Evolutionary conservation across 352 stramenopile genomes (phyloP).

Genomic region (Globisporangium viniferum): DNA sequence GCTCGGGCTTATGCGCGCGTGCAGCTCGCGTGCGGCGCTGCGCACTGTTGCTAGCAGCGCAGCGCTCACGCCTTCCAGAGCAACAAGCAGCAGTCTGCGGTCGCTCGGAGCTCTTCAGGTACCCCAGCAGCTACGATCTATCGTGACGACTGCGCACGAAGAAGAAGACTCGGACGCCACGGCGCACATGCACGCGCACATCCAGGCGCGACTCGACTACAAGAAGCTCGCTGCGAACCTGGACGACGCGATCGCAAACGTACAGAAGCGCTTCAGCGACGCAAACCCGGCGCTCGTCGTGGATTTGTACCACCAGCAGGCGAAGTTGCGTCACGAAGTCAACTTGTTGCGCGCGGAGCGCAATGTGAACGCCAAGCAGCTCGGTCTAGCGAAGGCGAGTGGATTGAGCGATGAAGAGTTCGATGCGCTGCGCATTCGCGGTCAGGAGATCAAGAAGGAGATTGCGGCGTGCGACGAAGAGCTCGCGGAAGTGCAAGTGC

Average conservation of each 20-base stretch:
- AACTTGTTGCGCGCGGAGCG: slow-evolving; percentile 66
- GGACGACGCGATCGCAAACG: slow-evolving; percentile 51
- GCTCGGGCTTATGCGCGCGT: slow-evolving; percentile 5
- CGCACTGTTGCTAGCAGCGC: background rate
- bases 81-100: background rate
- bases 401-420: slow-evolving; percentile 29
- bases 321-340: slow-evolving; percentile 43
- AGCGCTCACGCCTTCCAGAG: background rate
- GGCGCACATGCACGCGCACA: slow-evolving; percentile 45
- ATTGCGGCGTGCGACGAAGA: slow-evolving; percentile 43
- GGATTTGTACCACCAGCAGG: slow-evolving; percentile 60
- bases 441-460: slow-evolving; percentile 53
- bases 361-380: slow-evolving; percentile 63
- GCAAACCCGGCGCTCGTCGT: slow-evolving; percentile 61
- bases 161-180: slow-evolving; percentile 23
- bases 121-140: slow-evolving; percentile 13
- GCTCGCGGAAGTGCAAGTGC: slow-evolving; percentile 35
- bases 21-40: background rate
- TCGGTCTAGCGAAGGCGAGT: slow-evolving; percentile 45
- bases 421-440: slow-evolving; percentile 35
- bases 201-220: slow-evolving; percentile 77
- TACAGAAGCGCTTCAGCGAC: slow-evolving; percentile 62
- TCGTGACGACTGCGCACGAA: slow-evolving; percentile 26
- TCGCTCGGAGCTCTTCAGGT: background rate
- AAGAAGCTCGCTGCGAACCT: slow-evolving; percentile 64